Percentiles rank a stretch among this genome's conserved stretches.
Conservation (phyloP, 2,329 filamentous ascomycete genomes). For the Microsporum canis region DNA sequence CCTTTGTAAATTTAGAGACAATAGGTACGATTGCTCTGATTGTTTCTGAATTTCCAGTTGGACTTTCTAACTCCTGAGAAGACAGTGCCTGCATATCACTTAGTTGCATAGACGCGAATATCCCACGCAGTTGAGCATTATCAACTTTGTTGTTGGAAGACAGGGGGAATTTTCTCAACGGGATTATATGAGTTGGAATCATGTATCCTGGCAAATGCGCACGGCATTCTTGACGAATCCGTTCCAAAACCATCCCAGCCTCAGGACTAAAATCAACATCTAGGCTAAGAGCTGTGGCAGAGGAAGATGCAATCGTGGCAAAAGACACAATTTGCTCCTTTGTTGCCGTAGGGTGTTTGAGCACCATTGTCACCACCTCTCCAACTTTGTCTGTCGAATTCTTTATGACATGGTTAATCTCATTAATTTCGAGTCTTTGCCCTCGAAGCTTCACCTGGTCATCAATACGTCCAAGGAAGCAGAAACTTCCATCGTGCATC, state of each 20-base stretch:
- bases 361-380: constrained; percentile 66
- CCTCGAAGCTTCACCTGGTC: constrained; percentile 88
- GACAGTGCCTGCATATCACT: constrained; percentile 52
- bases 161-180: constrained; percentile 60
- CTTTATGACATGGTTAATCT: constrained; percentile 78
- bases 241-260: neutral
- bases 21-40: constrained; percentile 39
- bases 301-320: constrained; percentile 28
- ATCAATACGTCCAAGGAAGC: constrained; percentile 78
- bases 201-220: constrained; percentile 69
- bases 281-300: constrained; percentile 11
- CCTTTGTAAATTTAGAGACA: constrained; percentile 44
- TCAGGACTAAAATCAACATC: constrained; percentile 31
- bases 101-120: constrained; percentile 53
- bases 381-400: constrained; percentile 45
- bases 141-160: constrained; percentile 88
- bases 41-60: constrained; percentile 30
- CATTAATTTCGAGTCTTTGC: constrained; percentile 76
- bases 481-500: constrained; percentile 67
- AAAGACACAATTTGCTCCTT: constrained; percentile 79
- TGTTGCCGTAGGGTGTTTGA: constrained; percentile 58
- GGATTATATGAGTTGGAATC: constrained; percentile 76
- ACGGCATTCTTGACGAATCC: constrained; percentile 53
- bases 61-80: constrained; percentile 17
- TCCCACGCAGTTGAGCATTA: constrained; percentile 51